Evolutionary conservation across 192 early-diverging fungal species (phyloP).

Genomic region (Spinellus fusiger): DNA sequence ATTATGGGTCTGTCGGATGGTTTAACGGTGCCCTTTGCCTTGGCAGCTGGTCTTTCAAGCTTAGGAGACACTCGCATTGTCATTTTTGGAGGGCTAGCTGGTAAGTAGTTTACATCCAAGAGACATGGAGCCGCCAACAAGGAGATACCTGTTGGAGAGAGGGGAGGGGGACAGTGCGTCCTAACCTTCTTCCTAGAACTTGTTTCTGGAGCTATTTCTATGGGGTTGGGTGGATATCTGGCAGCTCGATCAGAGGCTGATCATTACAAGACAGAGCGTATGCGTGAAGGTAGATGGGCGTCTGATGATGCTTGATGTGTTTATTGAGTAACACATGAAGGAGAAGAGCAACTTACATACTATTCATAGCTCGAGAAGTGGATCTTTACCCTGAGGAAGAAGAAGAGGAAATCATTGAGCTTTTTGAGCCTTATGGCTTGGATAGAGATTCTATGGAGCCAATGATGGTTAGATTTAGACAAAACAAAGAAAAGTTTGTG

Average conservation of each 20-base stretch:
- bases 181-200: conserved; percentile 26
- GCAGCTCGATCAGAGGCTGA: conserved; percentile 49
- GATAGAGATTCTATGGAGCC: conserved; percentile 37
- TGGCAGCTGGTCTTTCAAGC: conserved; percentile 55
- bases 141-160: neutral
- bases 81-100: conserved; percentile 50
- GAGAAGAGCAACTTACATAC: too few species aligned
- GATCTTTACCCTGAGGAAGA: conserved; percentile 43
- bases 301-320: neutral
- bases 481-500: conserved; percentile 39
- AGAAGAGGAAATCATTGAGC: conserved; percentile 47
- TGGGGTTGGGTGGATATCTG: conserved; percentile 54
- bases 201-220: conserved; percentile 51
- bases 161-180: neutral
- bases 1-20: conserved; percentile 41
- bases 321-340: too few species aligned
- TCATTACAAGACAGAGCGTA: conserved; percentile 47
- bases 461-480: conserved; percentile 36
- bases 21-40: conserved; percentile 53
- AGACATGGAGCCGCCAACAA: neutral
- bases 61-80: conserved; percentile 47
- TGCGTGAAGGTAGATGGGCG: conserved; percentile 30
- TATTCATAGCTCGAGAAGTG: conserved; percentile 29
- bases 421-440: conserved; percentile 56
- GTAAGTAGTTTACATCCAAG: conserved; percentile 15